phyloP scores from a whole-genome alignment of 2,329 filamentous ascomycete species.

The Fusarium annulatum region DNA sequence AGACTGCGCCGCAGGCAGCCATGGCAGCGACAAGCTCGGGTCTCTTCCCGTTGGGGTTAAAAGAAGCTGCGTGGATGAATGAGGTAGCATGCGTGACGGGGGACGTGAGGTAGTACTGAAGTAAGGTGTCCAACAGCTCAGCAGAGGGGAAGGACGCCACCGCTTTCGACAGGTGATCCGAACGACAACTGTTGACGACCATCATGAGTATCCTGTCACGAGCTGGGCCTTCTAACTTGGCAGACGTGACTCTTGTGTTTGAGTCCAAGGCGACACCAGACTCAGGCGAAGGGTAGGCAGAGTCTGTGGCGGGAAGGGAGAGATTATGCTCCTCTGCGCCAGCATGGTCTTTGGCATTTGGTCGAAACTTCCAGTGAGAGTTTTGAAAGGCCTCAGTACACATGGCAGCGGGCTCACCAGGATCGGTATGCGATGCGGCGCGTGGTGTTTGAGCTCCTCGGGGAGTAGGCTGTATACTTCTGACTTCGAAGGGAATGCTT shows the following conservation, averaged over 20 bases:
- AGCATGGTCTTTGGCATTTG: slow-evolving; percentile 46
- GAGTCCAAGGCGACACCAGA: slow-evolving; percentile 34
- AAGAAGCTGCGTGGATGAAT: slow-evolving; percentile 53
- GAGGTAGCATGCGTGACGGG: slow-evolving; percentile 44
- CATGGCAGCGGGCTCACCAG: slow-evolving; percentile 32
- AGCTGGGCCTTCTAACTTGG: slow-evolving; percentile 30
- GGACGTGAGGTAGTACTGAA: slow-evolving; percentile 52
- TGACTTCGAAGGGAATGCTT: slow-evolving; percentile 46
- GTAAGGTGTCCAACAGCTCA: slow-evolving; percentile 52
- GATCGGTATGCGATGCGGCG: slow-evolving; percentile 6
- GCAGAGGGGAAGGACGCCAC: slow-evolving; percentile 54
- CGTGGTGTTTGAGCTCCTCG: slow-evolving; percentile 23
- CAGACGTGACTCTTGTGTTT: slow-evolving; percentile 34
- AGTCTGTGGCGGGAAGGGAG: slow-evolving; percentile 39
- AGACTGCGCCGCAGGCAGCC: slow-evolving; percentile 51
- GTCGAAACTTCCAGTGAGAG: slow-evolving; percentile 47
- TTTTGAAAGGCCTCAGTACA: slow-evolving; percentile 42
- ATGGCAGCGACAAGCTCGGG: slow-evolving; percentile 53
- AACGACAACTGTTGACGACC: slow-evolving; percentile 44
- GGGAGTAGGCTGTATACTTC: slow-evolving; percentile 13
- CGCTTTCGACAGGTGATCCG: slow-evolving; percentile 40
- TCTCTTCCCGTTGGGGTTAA: slow-evolving; percentile 50
- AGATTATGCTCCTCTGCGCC: slow-evolving; percentile 49
- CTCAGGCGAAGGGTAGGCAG: slow-evolving; percentile 39
- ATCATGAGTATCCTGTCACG: slow-evolving; percentile 47